Conservation (phyloP, 2,329 filamentous ascomycete genomes). For the Colletotrichum chrysophilum region DNA sequence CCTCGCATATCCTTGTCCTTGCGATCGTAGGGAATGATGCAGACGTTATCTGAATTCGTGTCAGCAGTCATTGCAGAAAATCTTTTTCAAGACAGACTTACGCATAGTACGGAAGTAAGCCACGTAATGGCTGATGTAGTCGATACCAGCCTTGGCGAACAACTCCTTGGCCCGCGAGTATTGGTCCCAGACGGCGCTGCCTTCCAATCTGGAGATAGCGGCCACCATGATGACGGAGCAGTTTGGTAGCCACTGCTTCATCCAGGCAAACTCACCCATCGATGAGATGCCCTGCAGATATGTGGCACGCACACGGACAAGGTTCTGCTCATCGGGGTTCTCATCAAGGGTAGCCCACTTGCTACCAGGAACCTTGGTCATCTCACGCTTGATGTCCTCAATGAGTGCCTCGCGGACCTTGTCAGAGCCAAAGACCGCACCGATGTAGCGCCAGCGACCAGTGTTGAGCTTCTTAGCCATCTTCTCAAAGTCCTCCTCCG, state of each 20-base stretch:
- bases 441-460: conserved; percentile 10
- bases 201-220: background rate
- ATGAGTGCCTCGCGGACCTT: conserved; percentile 11
- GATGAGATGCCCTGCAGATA: conserved; percentile 14
- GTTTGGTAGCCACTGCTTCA: conserved; percentile 13
- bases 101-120: conserved; percentile 15
- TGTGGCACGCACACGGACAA: background rate
- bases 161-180: conserved; percentile 3
- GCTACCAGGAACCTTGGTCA: conserved; percentile 9
- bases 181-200: conserved; percentile 4
- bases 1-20: conserved; percentile 41
- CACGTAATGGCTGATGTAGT: conserved; percentile 12
- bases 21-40: conserved; percentile 54
- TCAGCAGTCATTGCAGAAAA: background rate
- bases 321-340: background rate
- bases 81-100: background rate
- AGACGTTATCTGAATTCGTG: conserved; percentile 45
- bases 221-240: conserved; percentile 14
- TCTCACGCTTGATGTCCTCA: background rate
- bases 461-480: conserved; percentile 14
- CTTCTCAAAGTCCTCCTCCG: conserved; percentile 10
- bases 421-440: conserved; percentile 4
- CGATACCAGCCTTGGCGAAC: conserved; percentile 6
- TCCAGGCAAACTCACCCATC: conserved; percentile 15
- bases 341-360: conserved; percentile 14